Conservation (phyloP, 345 rosid species). For the Hibiscus syriacus region DNA sequence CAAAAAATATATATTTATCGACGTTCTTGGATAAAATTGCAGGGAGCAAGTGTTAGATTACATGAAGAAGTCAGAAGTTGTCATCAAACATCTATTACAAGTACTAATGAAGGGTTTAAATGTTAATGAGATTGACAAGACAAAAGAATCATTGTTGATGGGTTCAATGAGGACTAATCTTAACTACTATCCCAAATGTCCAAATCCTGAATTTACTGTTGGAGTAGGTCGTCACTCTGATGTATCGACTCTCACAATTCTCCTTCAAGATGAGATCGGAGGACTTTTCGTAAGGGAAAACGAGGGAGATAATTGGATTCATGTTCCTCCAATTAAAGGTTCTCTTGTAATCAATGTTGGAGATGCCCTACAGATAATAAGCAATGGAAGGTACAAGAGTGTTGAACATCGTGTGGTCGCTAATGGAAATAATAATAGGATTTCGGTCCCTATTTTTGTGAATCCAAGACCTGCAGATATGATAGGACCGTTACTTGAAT, state of each 20-base stretch:
- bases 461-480: constrained; percentile 2
- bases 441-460: constrained; percentile 22
- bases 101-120: constrained; percentile 14
- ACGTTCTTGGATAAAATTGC: not conserved
- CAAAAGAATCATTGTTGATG: not conserved
- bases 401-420: constrained; percentile 23
- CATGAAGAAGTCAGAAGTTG: constrained; percentile 11
- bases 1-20: not conserved
- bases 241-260: constrained; percentile 16
- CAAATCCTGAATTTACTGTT: constrained; percentile 14
- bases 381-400: constrained; percentile 20
- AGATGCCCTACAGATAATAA: constrained; percentile 21
- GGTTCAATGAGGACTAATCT: not conserved
- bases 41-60: constrained; percentile 9
- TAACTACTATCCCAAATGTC: constrained; percentile 21
- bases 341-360: constrained; percentile 23
- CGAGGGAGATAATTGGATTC: constrained; percentile 14
- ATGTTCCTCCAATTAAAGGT: constrained; percentile 23
- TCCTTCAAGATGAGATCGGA: constrained; percentile 16
- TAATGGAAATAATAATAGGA: constrained; percentile 14
- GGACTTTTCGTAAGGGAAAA: constrained; percentile 16
- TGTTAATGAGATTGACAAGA: constrained; percentile 1
- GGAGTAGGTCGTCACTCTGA: constrained; percentile 22
- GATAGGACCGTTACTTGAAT: constrained; percentile 11
- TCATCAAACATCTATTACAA: too few species aligned